Conservation (phyloP, 345 rosid species). For the Geranium brycei region DNA sequence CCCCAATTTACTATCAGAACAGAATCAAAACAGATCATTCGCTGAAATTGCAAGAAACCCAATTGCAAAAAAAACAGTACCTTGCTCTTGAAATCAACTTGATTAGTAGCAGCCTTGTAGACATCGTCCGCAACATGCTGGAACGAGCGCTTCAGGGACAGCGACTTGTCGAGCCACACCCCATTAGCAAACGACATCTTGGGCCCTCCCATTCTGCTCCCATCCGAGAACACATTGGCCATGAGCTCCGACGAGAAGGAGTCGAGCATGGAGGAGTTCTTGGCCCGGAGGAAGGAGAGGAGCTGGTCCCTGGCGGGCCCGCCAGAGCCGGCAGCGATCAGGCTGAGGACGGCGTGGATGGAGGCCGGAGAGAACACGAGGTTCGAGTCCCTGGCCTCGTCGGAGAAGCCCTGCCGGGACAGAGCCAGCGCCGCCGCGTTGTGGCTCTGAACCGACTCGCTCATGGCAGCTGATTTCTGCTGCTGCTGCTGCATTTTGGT, state of each 20-base stretch:
- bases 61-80: not conserved
- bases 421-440: slow-evolving; percentile 7
- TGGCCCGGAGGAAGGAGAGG: slow-evolving; percentile 18
- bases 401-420: not conserved
- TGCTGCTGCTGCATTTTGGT: not conserved
- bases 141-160: slow-evolving; percentile 10
- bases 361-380: slow-evolving; percentile 17
- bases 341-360: slow-evolving; percentile 12
- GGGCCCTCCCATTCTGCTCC: slow-evolving; percentile 3
- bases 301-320: slow-evolving; percentile 11
- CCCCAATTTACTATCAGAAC: no score
- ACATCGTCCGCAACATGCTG: slow-evolving; percentile 3
- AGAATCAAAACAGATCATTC: no score
- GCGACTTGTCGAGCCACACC: slow-evolving; percentile 9
- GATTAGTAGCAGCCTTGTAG: slow-evolving; percentile 8
- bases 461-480: not conserved
- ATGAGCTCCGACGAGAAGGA: slow-evolving; percentile 10
- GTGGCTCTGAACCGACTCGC: slow-evolving; percentile 4
- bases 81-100: slow-evolving; percentile 13
- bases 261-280: slow-evolving; percentile 9
- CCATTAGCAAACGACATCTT: slow-evolving; percentile 6
- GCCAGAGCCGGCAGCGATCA: slow-evolving; percentile 11
- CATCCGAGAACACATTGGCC: slow-evolving; percentile 9
- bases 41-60: not conserved
- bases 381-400: slow-evolving; percentile 1